Conservation (phyloP, 73 alveolate species). For the Tetrahymena malaccensis region DNA sequence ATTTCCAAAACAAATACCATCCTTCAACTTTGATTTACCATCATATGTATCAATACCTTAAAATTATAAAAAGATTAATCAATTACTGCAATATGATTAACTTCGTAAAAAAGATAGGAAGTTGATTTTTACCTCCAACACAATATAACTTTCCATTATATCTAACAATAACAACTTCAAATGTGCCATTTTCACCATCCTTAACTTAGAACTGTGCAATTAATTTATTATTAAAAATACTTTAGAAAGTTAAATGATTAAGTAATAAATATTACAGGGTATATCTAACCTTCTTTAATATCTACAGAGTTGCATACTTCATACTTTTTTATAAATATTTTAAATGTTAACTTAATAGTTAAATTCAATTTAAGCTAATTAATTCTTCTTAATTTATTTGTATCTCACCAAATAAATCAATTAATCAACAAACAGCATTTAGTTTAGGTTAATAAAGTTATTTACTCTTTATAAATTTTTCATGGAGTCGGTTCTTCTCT, state of each 20-base stretch:
- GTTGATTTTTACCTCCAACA: background rate
- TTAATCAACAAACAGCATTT: too few relatives aligned
- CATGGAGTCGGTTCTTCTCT: background rate
- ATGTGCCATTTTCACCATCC: background rate
- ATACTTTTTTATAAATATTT: background rate
- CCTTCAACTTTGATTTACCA: constrained; percentile 14
- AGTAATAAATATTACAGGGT: background rate
- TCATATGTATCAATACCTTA: constrained; percentile 26
- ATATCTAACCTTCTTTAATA: background rate
- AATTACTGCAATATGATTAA: background rate
- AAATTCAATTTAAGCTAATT: too few relatives aligned
- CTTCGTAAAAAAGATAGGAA: background rate
- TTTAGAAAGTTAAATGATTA: background rate
- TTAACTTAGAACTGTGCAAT: background rate
- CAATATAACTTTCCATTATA: background rate
- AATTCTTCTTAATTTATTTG: too few relatives aligned
- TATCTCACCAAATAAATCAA: too few relatives aligned
- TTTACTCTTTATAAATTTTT: background rate
- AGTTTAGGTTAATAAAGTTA: background rate
- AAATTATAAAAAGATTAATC: background rate
- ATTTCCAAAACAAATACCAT: constrained; percentile 38
- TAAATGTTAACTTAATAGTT: background rate
- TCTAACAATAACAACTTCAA: background rate
- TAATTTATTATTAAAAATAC: background rate
- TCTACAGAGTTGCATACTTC: background rate